Base-by-base conservation (phyloP, 257 asterid genomes). In the Avicennia marina region DNA sequence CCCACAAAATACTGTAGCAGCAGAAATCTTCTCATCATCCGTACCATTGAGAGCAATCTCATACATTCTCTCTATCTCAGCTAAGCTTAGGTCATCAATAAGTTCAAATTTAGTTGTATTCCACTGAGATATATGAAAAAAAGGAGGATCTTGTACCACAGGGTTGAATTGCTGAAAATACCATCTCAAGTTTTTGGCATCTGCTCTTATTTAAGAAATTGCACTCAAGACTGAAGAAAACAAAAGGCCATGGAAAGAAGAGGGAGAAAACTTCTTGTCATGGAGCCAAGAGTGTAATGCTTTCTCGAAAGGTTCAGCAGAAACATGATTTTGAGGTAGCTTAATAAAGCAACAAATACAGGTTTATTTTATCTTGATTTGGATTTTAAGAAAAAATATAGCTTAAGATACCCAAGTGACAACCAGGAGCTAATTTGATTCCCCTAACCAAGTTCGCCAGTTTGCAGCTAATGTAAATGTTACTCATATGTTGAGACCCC, bases 1-100 rank as follows among this genome's bases (percentile, higher is more conserved):
- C 63, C 99, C 99, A 45, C 97, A 89, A 43, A 93, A 73, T 72
- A 93, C 58, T 58, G 83, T 82, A 70, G 95, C 97, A 41, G 99
- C 99, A 69, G 89, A 86, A 58, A 93, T 77, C 83, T 89, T 89
- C 80, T 93, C 97, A 7, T 84, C 99, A 59, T 93, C 89, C 15
- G 95, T 76, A 71, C 97, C 95, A 45, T 69, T 81, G 78, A 78
- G 69, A 56, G 95, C 97, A 62, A 89, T 72, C 86, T 86, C 99
- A 27, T 86, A 89, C 79, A 89, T 63, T 77, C 85, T 85, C 89
- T 89, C 97, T 70, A 89, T 66, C 83, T 93, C 99, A 72, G 97
- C 94, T 84, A 93, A 86, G 89, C 99, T 89, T 86, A 74, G 79
- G 75, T 73, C 81, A 77, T 50, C 67, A 85, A 81, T 61, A 75